A percentile compares a stretch with the other conserved stretches of the same genome.
Conservation (phyloP, 2,329 filamentous ascomycete genomes). For the Fusarium sp. region DNA sequence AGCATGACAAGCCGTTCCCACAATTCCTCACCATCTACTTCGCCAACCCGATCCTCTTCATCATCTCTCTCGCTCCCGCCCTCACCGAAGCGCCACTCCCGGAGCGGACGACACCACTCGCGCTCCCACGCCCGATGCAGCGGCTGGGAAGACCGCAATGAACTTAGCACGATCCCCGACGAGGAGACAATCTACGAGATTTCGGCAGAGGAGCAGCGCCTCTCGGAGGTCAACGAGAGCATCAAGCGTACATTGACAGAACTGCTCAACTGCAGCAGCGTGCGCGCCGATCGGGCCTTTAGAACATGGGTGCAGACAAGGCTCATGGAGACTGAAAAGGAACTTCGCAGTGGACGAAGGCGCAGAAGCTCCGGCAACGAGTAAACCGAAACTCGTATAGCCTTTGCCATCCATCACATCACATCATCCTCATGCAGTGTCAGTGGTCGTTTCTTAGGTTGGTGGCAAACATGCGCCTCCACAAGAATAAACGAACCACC, state of each 20-base stretch:
- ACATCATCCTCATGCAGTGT: slow-evolving; percentile 20
- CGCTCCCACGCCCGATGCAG: slow-evolving; percentile 52
- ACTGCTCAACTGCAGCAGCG: slow-evolving; percentile 70
- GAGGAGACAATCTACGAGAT: slow-evolving; percentile 64
- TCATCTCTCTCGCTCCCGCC: slow-evolving; percentile 64
- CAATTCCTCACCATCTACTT: slow-evolving; percentile 68
- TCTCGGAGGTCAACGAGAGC: slow-evolving; percentile 70
- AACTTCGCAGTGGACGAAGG: slow-evolving; percentile 66
- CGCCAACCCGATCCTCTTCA: slow-evolving; percentile 67
- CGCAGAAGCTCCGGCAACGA: slow-evolving; percentile 58
- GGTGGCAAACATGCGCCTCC: slow-evolving; percentile 31
- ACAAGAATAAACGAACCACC: slow-evolving; percentile 7
- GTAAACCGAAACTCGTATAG: slow-evolving; percentile 25
- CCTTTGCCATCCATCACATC: slow-evolving; percentile 10
- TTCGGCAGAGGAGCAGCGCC: slow-evolving; percentile 65
- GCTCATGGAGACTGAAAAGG: slow-evolving; percentile 72
- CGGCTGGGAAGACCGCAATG: slow-evolving; percentile 52
- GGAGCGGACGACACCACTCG: slow-evolving; percentile 48
- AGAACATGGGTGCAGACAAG: slow-evolving; percentile 71
- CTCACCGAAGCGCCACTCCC: slow-evolving; percentile 61
- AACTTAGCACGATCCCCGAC: slow-evolving; percentile 60
- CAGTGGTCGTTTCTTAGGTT: slow-evolving; percentile 6
- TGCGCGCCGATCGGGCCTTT: slow-evolving; percentile 64
- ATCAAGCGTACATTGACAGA: slow-evolving; percentile 73
- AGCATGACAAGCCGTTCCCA: slow-evolving; percentile 53